A percentile compares a stretch with the other conserved stretches of the same genome.
Evolutionary conservation across 495 filamentous ascomycete species (phyloP).

Genomic region (Penicillium silybi): DNA sequence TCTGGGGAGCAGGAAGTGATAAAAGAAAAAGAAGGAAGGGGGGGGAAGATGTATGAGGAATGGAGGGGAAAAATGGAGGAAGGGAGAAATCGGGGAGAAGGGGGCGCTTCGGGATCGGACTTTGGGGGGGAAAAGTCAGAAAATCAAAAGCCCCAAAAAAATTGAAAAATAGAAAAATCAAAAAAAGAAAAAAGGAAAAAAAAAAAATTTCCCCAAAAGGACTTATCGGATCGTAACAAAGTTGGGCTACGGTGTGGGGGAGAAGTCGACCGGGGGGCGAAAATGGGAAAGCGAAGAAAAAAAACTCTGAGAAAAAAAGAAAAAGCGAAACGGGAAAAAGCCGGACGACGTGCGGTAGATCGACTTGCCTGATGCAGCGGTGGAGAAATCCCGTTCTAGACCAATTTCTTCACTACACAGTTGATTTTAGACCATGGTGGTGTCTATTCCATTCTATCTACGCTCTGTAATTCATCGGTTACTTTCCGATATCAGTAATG

Average conservation of each 20-base stretch:
- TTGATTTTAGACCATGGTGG: neutral
- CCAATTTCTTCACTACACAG: neutral
- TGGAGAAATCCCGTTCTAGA: neutral
- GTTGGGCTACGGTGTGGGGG: neutral
- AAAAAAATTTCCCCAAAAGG: constrained; percentile 10
- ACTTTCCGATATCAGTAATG: neutral
- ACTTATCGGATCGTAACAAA: constrained; percentile 5
- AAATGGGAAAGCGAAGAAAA: constrained; percentile 5
- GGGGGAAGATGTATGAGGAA: constrained; percentile 23
- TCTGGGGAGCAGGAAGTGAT: constrained; percentile 39
- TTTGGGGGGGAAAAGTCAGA: constrained; percentile 18
- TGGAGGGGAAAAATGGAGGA: constrained; percentile 41
- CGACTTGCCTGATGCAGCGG: neutral
- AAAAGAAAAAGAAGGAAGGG: constrained; percentile 25
- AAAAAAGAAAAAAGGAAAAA: constrained; percentile 16
- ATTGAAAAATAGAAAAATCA: constrained; percentile 12
- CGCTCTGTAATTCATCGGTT: neutral
- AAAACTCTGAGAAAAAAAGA: constrained; percentile 15
- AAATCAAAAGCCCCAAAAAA: constrained; percentile 12
- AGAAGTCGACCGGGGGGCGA: neutral
- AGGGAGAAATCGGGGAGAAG: constrained; percentile 36
- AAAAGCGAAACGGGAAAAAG: constrained; percentile 17
- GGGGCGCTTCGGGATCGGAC: constrained; percentile 31
- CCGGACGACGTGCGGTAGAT: constrained; percentile 9
- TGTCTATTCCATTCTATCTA: neutral